Evolutionary conservation across 2,329 filamentous ascomycete species (phyloP).

Genomic region (Colletotrichum zoysiae): DNA sequence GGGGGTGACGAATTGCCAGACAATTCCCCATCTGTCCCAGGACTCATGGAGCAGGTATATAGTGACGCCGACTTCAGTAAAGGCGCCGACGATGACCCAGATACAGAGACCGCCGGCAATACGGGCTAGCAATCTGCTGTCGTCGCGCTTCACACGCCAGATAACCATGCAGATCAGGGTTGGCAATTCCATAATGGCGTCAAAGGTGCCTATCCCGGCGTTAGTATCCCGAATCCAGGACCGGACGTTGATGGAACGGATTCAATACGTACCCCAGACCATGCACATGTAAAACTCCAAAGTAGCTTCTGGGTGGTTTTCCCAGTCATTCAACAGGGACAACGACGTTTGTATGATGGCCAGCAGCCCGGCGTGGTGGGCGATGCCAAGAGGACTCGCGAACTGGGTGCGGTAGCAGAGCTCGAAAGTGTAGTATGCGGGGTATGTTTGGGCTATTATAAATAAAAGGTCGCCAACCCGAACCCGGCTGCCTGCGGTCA

Average conservation of each 20-base stretch:
- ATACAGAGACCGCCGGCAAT: conserved; percentile 4
- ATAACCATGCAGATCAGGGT: conserved; percentile 34
- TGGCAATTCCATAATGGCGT: conserved; percentile 24
- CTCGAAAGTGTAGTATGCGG: conserved; percentile 42
- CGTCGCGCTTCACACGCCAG: conserved; percentile 21
- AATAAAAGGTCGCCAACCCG: conserved; percentile 38
- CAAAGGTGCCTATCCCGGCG: conserved; percentile 14
- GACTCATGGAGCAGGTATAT: conserved; percentile 34
- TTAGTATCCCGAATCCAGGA: neutral
- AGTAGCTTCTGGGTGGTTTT: conserved; percentile 14
- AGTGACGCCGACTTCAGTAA: conserved; percentile 26
- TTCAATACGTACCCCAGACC: conserved; percentile 22
- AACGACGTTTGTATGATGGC: conserved; percentile 37
- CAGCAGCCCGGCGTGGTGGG: conserved; percentile 39
- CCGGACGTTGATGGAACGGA: neutral
- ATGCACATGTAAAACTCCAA: conserved; percentile 41
- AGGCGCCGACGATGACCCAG: conserved; percentile 18
- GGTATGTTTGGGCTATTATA: conserved; percentile 25
- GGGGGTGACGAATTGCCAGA: conserved; percentile 33
- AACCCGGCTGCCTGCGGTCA: neutral
- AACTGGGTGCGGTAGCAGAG: conserved; percentile 39
- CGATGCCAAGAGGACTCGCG: conserved; percentile 36
- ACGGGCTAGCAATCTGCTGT: conserved; percentile 16
- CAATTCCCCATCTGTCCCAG: conserved; percentile 36
- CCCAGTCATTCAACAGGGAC: conserved; percentile 25